Evolutionary conservation across 768 basidiomycete species (phyloP).

Genomic region (Xanthoconium stramineum): DNA sequence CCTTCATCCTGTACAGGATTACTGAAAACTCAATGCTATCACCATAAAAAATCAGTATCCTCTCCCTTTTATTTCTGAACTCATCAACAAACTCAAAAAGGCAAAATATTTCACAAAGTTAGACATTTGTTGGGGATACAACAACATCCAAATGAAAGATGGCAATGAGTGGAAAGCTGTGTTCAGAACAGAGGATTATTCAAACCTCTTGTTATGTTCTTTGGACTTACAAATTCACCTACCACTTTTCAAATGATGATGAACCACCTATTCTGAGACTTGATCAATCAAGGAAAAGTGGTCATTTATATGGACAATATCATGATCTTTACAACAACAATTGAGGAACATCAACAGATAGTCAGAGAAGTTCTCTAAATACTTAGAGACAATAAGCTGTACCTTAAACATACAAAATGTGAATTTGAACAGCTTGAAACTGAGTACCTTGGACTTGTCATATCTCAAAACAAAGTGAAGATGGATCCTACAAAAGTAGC

Average conservation of each 20-base stretch:
- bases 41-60: too few species aligned
- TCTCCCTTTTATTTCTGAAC: neutral
- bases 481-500: too few species aligned
- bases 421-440: too few species aligned
- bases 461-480: too few species aligned
- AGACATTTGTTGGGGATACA: conserved; percentile 28
- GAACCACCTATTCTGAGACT: conserved; percentile 18
- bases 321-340: conserved; percentile 24
- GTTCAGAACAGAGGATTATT: conserved; percentile 10
- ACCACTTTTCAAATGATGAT: conserved; percentile 27
- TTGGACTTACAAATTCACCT: conserved; percentile 2
- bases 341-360: too few species aligned
- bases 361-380: too few species aligned
- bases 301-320: conserved; percentile 42
- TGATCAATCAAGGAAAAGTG: conserved; percentile 1
- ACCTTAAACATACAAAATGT: too few species aligned
- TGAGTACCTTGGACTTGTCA: too few species aligned
- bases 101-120: conserved; percentile 13
- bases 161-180: conserved; percentile 34
- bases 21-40: too few species aligned
- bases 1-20: too few species aligned
- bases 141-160: conserved; percentile 27
- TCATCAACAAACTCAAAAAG: neutral
- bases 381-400: too few species aligned
- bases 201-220: neutral